Percentiles rank a stretch among this genome's conserved stretches.
These are phyloP conservation scores for Aspergillus clavatus DNA, from an alignment of 2,329 filamentous ascomycete genomes.

Conservation along the genomic window DNA sequence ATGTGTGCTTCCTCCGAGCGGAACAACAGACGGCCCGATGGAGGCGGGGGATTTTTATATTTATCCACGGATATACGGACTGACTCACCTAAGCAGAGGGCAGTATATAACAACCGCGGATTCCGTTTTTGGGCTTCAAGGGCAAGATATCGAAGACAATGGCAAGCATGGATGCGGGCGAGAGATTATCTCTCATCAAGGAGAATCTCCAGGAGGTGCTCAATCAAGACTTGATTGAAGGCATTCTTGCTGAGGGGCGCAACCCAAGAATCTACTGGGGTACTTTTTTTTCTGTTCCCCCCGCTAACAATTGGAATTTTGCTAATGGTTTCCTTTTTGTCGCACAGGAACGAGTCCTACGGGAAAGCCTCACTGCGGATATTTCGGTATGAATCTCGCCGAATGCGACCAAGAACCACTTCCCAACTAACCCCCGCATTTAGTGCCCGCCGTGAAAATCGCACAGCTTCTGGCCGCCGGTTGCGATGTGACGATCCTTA, in stretches of 20 bases:
- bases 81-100: background rate
- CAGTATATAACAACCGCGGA: background rate
- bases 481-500: slow-evolving; percentile 74
- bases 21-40: background rate
- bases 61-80: background rate
- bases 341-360: slow-evolving; percentile 64
- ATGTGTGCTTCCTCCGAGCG: background rate
- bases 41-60: background rate
- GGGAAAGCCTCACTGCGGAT: slow-evolving; percentile 82
- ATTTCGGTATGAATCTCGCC: slow-evolving; percentile 49
- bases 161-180: slow-evolving; percentile 1
- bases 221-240: slow-evolving; percentile 55
- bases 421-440: slow-evolving; percentile 7
- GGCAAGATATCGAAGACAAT: background rate
- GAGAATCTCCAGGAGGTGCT: slow-evolving; percentile 78
- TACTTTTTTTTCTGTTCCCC: slow-evolving; percentile 8
- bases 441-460: slow-evolving; percentile 78
- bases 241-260: slow-evolving; percentile 24
- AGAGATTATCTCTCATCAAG: slow-evolving; percentile 67
- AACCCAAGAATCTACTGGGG: slow-evolving; percentile 34
- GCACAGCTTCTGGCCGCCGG: slow-evolving; percentile 80
- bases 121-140: background rate
- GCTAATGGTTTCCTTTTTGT: slow-evolving; percentile 5
- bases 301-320: slow-evolving; percentile 21
- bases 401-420: background rate